These are phyloP conservation scores for Tieghemiomyces parasiticus DNA, from an alignment of 192 early-diverging fungal species.

Conservation along the genomic window DNA sequence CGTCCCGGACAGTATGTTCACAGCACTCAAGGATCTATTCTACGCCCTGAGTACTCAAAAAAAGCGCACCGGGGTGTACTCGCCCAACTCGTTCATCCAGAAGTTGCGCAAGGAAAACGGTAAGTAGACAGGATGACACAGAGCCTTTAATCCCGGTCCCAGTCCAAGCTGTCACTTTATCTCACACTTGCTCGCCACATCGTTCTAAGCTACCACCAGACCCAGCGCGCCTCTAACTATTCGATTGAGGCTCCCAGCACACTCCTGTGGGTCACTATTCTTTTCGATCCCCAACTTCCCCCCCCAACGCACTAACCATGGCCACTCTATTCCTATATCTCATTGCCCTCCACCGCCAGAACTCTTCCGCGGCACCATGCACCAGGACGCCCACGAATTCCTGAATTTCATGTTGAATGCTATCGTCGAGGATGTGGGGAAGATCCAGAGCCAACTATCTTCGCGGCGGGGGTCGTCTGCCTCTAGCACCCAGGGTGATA, in stretches of 20 bases:
- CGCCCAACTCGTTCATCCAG: conserved; percentile 68
- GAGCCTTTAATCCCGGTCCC: conserved; percentile 5
- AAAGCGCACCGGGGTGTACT: conserved; percentile 68
- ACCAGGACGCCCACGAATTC: conserved; percentile 99
- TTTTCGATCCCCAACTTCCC: no score
- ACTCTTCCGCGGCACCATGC: conserved; percentile 80
- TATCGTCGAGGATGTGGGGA: conserved; percentile 72
- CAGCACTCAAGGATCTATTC: conserved; percentile 76
- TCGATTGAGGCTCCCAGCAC: no score
- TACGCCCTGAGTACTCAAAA: conserved; percentile 63
- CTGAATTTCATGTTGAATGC: conserved; percentile 88
- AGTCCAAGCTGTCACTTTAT: no score
- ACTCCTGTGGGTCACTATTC: no score
- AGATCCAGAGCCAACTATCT: conserved; percentile 21
- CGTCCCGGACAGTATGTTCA: conserved; percentile 71
- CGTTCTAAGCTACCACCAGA: no score
- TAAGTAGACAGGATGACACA: conserved; percentile 25
- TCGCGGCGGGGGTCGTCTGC: not conserved
- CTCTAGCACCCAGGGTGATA: not conserved
- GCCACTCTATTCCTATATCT: no score
- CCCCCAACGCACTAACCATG: no score
- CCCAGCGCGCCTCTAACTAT: no score
- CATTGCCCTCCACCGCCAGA: no score
- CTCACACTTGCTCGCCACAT: no score
- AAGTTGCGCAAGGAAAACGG: conserved; percentile 91